Conservation (phyloP, 768 basidiomycete species). For the Phylloporus rhodoxanthus region DNA sequence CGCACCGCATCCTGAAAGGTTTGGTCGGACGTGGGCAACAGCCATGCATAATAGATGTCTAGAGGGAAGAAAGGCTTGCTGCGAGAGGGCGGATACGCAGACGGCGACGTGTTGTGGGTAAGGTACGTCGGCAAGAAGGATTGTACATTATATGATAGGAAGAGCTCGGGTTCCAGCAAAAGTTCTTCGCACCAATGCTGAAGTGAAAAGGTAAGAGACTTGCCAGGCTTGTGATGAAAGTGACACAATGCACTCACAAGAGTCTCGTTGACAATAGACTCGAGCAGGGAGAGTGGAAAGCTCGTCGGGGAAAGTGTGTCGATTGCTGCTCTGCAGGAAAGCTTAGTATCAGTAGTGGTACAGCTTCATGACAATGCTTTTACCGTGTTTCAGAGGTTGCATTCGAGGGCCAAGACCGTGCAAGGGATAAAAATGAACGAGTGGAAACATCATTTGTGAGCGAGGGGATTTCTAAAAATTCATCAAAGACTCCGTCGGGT, state of each 20-base stretch:
- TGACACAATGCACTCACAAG: constrained; percentile 5
- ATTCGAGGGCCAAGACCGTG: background rate
- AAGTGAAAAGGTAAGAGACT: background rate
- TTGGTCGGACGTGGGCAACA: background rate
- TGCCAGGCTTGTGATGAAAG: background rate
- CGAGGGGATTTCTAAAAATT: constrained; percentile 20
- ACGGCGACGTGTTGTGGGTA: constrained; percentile 29
- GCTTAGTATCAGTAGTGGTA: background rate
- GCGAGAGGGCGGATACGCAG: constrained; percentile 44
- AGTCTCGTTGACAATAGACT: constrained; percentile 10
- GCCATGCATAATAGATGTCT: constrained; percentile 35
- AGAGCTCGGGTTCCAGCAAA: background rate
- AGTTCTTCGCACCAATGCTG: background rate
- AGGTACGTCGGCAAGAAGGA: constrained; percentile 42
- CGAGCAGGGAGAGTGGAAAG: constrained; percentile 6
- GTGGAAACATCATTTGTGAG: constrained; percentile 2
- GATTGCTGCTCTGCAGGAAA: background rate
- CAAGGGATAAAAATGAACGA: constrained; percentile 12
- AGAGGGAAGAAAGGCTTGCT: constrained; percentile 33
- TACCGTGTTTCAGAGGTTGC: constrained; percentile 4
- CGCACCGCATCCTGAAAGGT: constrained; percentile 32
- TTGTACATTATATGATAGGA: constrained; percentile 31
- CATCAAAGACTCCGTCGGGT: constrained; percentile 14
- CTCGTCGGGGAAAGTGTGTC: background rate
- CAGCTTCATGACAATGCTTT: constrained; percentile 14